These are phyloP conservation scores for Aureobasidium zeae DNA, from an alignment of 2,329 filamentous ascomycete species.

Conservation along the genomic window DNA sequence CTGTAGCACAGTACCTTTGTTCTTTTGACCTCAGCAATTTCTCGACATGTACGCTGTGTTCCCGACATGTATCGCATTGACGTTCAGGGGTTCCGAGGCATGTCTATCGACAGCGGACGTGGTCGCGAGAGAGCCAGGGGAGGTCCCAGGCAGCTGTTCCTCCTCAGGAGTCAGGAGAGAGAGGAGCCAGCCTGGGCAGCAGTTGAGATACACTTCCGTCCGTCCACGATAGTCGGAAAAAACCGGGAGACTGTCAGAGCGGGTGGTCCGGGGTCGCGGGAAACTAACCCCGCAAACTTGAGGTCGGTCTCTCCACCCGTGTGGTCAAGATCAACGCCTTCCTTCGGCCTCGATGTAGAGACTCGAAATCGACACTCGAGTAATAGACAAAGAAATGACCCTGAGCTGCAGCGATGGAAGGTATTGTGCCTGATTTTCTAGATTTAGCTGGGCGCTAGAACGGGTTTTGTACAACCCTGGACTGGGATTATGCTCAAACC, in stretches of 20 bases:
- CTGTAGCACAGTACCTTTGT: too few species aligned
- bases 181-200: too few species aligned
- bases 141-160: too few species aligned
- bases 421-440: constrained; percentile 14
- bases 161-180: too few species aligned
- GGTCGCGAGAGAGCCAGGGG: too few species aligned
- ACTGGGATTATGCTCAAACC: neutral
- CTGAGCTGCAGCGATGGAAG: neutral
- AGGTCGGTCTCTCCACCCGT: constrained; percentile 3
- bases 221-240: neutral
- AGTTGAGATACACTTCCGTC: too few species aligned
- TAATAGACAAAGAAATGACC: neutral
- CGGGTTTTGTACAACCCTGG: neutral
- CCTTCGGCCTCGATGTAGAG: neutral
- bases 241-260: neutral
- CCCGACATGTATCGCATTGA: too few species aligned
- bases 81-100: too few species aligned
- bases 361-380: too few species aligned
- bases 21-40: too few species aligned
- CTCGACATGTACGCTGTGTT: too few species aligned
- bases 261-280: constrained; percentile 3
- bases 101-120: too few species aligned
- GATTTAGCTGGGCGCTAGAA: neutral
- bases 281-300: neutral
- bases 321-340: constrained; percentile 6